Evolutionary conservation across 2,329 filamentous ascomycete genomes (phyloP), one percentile per base, ranked within the genome.

Genomic region (Stemphylium beticola): DNA sequence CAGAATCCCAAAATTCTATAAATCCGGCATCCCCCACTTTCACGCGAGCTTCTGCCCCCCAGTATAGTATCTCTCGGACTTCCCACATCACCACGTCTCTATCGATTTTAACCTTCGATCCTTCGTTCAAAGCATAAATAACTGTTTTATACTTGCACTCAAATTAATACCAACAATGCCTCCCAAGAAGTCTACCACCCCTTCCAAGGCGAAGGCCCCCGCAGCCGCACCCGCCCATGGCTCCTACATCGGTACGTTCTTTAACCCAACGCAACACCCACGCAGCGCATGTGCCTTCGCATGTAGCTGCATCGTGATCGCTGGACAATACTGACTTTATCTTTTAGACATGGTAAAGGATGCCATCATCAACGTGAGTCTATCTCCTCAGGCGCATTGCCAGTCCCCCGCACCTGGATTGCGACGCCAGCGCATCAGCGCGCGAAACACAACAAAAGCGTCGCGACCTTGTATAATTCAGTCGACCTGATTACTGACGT

Each of bases 261-360:
- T 47, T 56, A 65, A 75, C 73, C 69, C 74, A 73, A 73, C 75
- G 72, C 61, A 73, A 76, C 84, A 24, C 41, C 29, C 20, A 20
- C 41, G 41, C 41, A 20, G 6, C 14, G 9, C 33, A 4, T 15
- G 33, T 32, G 41, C 18, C 12, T 24, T 4, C 11, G 14, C 8
- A 1, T 47, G 55, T 66, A 53, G 50, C 63, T 74, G 72, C 61
- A 68, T 75, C 70, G 55, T 77, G 69, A 75, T 87, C 83, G 82
- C 84, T 69, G 77, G 71, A 61, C 64, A 75, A 76, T 83, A 74
- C 82, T 85, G 79, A 86, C 81, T 66, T 53, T 66, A 62, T 65
- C 38, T 70, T 72, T 73, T 76, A 88, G 86, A 87, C 77, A 88
- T 89, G 87, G 87, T 89, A 77, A 88, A 87, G 79, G 86, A 89